Conservation (phyloP, 2,329 filamentous ascomycete genomes). For the Ophiostoma perfectum region DNA sequence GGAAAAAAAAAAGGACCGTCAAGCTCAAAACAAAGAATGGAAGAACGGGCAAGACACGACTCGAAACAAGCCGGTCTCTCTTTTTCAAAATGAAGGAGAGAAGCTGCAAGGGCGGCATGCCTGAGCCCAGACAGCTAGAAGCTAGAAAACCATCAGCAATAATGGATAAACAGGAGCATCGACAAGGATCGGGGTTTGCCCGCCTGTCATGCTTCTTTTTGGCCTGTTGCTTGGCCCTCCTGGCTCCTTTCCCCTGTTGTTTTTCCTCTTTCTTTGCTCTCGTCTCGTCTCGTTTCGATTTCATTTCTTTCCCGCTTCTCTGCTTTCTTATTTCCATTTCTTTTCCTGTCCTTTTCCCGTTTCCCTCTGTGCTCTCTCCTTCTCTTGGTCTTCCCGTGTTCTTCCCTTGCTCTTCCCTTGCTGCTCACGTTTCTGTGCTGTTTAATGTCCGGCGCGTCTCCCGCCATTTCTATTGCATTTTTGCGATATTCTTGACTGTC, state of each 20-base stretch:
- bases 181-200: slow-evolving; percentile 17
- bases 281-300: no score
- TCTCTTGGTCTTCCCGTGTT: not conserved
- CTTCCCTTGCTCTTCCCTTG: not conserved
- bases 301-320: not conserved
- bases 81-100: not conserved
- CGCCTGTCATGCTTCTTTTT: slow-evolving; percentile 14
- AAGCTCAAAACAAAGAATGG: not conserved
- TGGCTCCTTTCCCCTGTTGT: not conserved
- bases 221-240: not conserved
- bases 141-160: not conserved
- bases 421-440: not conserved
- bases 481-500: not conserved
- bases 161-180: not conserved
- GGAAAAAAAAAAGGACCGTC: not conserved
- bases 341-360: not conserved
- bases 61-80: not conserved
- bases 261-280: not conserved
- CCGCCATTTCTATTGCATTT: not conserved
- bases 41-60: not conserved
- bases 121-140: slow-evolving; percentile 7
- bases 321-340: slow-evolving; percentile 4
- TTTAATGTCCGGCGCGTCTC: slow-evolving; percentile 1
- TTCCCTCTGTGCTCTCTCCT: not conserved
- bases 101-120: slow-evolving; percentile 1